Evolutionary conservation across 371 early-diverging fungal species (phyloP).

Genomic region (Smittium mucronatum): DNA sequence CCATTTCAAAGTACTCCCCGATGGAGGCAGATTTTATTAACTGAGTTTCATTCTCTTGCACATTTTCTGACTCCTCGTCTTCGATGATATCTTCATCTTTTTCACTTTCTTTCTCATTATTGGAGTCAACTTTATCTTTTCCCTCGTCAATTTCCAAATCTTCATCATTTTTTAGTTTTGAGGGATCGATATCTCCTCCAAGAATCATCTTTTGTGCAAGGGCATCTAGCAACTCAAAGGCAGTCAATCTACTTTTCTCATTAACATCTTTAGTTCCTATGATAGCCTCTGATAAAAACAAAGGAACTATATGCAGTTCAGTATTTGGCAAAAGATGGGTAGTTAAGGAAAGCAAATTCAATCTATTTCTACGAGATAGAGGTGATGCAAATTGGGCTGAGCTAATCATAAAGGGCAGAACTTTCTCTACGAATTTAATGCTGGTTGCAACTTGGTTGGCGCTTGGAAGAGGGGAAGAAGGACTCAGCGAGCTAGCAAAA

Average conservation of each 20-base stretch:
- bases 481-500: constrained; percentile 10
- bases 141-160: constrained; percentile 14
- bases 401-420: constrained; percentile 36
- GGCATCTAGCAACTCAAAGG: constrained; percentile 69
- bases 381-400: constrained; percentile 35
- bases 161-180: constrained; percentile 37
- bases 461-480: constrained; percentile 11
- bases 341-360: constrained; percentile 44
- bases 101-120: constrained; percentile 34
- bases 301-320: constrained; percentile 71
- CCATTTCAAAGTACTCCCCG: constrained; percentile 60
- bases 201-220: constrained; percentile 81
- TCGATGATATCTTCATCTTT: constrained; percentile 32
- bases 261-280: constrained; percentile 84
- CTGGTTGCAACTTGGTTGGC: constrained; percentile 20
- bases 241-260: constrained; percentile 70
- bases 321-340: constrained; percentile 37
- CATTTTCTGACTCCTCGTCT: constrained; percentile 13
- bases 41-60: background rate
- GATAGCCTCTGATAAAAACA: constrained; percentile 78
- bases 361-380: constrained; percentile 55
- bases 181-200: constrained; percentile 51
- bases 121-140: background rate
- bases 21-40: constrained; percentile 18
- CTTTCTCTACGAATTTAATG: constrained; percentile 14